Base-by-base conservation (phyloP, 371 early-diverging fungal genomes). In the Basidiobolus meristosporus region DNA sequence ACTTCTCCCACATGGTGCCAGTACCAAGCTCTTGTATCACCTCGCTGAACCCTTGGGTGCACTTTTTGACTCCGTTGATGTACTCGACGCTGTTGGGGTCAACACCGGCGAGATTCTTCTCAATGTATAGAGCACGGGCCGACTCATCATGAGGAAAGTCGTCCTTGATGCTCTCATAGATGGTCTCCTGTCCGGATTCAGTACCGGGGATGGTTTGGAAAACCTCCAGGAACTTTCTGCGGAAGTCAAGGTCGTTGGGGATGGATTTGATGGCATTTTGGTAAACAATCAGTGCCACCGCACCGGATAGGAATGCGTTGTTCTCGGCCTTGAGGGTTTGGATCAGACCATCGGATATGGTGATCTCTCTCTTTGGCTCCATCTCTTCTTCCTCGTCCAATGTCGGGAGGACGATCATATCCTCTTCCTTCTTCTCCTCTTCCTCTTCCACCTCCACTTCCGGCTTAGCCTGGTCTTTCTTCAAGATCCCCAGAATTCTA, bases 261-360 rank as follows among this genome's bases (percentile, higher is more conserved):
- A 83, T 70, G 68, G 69, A 60, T 45, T 68, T 52, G 43, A 90
- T 77, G n/a, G 91, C 92, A 56, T 86, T 84, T 34, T 69, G 60
- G 46, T 70, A 90, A 9, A 91, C 69, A 28, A 82, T 68, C 39
- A 63, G 66, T 1, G 90, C 78, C 20, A 95, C 65, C n/a, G 73
- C 63, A 31, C 86, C 81, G 18, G 77, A 68, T 11, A 85, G 52
- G n/a, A 86, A 73, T 55, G 5, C 59, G 60, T 33, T 61, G 55
- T 17, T 62, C 48, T 29, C 65, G 63, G 12, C 65, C 61, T 35
- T 74, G 42, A 3, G 52, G 36, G 34, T 35, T 29, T 12, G 47
- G 40, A 2, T 41, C 42, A 22, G 43, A 43, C 22, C 43, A 50
- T 10, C 48, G 40, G 4, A 15, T 41, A 38, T 28, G 18, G 34